Evolutionary conservation across 768 basidiomycete species (phyloP).

Genomic region (Boletus rubroflammeus): DNA sequence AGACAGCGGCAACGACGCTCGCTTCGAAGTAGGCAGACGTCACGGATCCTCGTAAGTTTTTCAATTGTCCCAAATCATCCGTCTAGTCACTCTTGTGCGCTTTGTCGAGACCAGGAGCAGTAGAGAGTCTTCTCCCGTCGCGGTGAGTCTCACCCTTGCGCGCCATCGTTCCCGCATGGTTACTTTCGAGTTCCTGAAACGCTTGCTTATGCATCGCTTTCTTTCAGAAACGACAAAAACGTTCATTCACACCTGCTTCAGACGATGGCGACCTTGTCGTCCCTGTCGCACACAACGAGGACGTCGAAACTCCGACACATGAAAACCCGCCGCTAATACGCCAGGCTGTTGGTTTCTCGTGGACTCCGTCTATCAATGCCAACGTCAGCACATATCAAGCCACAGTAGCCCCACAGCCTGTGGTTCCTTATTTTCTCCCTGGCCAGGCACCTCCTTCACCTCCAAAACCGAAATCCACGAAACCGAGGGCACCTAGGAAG

Average conservation of each 20-base stretch:
- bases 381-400: conserved; percentile 32
- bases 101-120: conserved; percentile 44
- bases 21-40: conserved; percentile 30
- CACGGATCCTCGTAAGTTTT: conserved; percentile 37
- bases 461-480: conserved; percentile 26
- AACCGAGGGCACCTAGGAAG: conserved; percentile 27
- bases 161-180: background rate
- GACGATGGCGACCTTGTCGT: conserved; percentile 46
- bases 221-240: conserved; percentile 39
- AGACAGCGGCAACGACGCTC: conserved; percentile 25
- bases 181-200: background rate
- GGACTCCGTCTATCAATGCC: conserved; percentile 27
- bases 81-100: background rate
- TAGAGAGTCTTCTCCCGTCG: conserved; percentile 50
- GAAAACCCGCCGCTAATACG: conserved; percentile 49
- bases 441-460: conserved; percentile 40
- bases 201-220: background rate
- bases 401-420: conserved; percentile 18
- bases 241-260: conserved; percentile 50
- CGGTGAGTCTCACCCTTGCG: conserved; percentile 34
- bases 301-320: conserved; percentile 45
- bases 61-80: background rate
- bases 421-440: conserved; percentile 45
- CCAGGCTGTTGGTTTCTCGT: conserved; percentile 54
- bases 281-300: conserved; percentile 38